These are phyloP conservation scores for Pythium chondricola DNA, from an alignment of 352 stramenopile genomes.

Conservation along the genomic window DNA sequence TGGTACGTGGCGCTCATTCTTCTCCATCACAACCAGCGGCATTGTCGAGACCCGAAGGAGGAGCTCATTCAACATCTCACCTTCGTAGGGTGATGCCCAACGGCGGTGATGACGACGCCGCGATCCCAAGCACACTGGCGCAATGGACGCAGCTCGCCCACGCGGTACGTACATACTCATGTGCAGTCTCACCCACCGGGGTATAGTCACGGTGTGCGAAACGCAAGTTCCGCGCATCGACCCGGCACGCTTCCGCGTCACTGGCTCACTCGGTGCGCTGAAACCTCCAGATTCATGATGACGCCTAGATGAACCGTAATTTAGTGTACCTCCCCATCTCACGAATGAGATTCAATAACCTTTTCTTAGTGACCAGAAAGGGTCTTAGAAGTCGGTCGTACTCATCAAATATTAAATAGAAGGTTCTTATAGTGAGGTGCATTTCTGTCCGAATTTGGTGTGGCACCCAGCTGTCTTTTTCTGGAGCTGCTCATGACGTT, in stretches of 20 bases:
- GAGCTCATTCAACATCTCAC: background rate
- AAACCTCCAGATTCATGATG: no score
- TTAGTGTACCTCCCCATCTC: no score
- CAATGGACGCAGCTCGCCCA: slow-evolving; percentile 50
- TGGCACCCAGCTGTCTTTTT: background rate
- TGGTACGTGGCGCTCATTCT: slow-evolving; percentile 37
- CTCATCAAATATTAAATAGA: background rate
- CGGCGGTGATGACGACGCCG: slow-evolving; percentile 40
- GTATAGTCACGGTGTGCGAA: background rate
- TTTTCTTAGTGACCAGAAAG: background rate
- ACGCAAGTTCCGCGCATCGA: no score
- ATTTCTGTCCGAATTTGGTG: background rate
- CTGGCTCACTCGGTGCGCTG: no score
- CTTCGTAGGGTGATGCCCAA: slow-evolving; percentile 45
- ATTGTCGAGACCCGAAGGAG: slow-evolving; percentile 17
- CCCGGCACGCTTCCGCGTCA: no score
- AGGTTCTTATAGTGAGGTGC: background rate
- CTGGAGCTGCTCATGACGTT: slow-evolving; percentile 12
- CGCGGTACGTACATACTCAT: slow-evolving; percentile 34
- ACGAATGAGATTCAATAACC: slow-evolving; percentile 14
- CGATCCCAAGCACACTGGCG: slow-evolving; percentile 40
- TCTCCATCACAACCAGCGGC: background rate
- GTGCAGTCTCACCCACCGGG: background rate
- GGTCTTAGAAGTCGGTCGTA: background rate
- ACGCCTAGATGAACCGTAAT: no score